Evolutionary conservation across 192 early-diverging fungal genomes (phyloP).

Genomic region (Rhizoclosmatium sp.): DNA sequence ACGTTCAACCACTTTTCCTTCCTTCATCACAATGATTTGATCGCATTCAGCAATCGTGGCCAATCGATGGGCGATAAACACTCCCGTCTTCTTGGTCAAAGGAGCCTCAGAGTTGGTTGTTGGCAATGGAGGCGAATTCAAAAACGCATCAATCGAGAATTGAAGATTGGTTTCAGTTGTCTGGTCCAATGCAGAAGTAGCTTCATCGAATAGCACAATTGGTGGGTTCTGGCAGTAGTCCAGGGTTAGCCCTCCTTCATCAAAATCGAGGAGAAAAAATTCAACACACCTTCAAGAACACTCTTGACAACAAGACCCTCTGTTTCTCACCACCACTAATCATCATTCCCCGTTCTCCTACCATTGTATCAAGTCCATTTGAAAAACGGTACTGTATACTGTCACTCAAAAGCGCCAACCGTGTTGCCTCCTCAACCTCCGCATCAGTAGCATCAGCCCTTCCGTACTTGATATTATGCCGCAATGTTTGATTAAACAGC

Average conservation of each 20-base stretch:
- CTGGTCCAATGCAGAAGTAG: constrained; percentile 78
- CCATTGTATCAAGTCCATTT: constrained; percentile 82
- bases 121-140: constrained; percentile 42
- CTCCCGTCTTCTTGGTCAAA: constrained; percentile 70
- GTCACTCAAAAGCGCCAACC: constrained; percentile 78
- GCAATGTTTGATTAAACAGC: constrained; percentile 92
- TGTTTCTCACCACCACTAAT: constrained; percentile 78
- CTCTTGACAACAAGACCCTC: constrained; percentile 87
- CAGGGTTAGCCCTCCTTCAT: not conserved
- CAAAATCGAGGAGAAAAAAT: not conserved
- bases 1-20: constrained; percentile 84
- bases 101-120: constrained; percentile 49
- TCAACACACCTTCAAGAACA: constrained; percentile 84
- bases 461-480: constrained; percentile 94
- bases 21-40: constrained; percentile 87
- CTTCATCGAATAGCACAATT: constrained; percentile 84
- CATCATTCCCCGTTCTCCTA: constrained; percentile 87
- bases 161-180: constrained; percentile 61
- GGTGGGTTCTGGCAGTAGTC: constrained; percentile 67
- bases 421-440: constrained; percentile 78
- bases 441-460: constrained; percentile 56
- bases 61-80: constrained; percentile 95
- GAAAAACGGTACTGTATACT: constrained; percentile 75
- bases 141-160: constrained; percentile 51
- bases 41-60: constrained; percentile 91